Base-by-base conservation (phyloP, 148 eudicot species). In the Chenopodium suecicum region DNA sequence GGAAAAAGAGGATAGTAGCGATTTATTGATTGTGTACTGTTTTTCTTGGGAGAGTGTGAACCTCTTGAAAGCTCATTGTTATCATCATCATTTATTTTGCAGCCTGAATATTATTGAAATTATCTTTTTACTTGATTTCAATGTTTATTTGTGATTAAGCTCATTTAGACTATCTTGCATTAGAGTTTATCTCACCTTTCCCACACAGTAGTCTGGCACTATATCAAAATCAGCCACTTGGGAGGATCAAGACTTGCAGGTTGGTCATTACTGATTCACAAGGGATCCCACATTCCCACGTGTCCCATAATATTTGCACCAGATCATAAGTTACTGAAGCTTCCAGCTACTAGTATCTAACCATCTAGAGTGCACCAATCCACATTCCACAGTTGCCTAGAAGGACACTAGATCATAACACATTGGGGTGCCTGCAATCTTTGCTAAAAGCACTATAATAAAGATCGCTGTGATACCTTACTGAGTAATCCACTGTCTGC, bases 401-500 rank as follows among this genome's bases (percentile, higher is more conserved):
- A 23, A 70, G 74, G 48, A 70, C 46, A 69, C 46, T 69, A 69
- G 2, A 29, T 32, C 71, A 9, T 67, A 32, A 69, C 1, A 32
- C 17, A 14, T 67, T 67, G 70, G 32, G 8, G 32, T 27, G 22
- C 70, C 70, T 23, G 70, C 70, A 67, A 27, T 27, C 12, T 32
- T 7, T 31, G 27, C 48, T 17, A 66, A 75, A 66, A 27, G 2
- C 31, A 29, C 7, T 23, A 31, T 2, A 52, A 52, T 41, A 41
- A 19, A 37, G 50, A 13, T 66, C 34, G 63, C n/a, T 25, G 63
- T 69, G 70, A 58, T 90, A 93, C 98, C 98, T 87, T 89, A 87
- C 91, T 83, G 81, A 90, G 98, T 71, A 89, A 84, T 79, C 98
- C 98, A 78, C 91, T 90, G 69, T 93, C 98, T 62, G 91, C 88